Evolutionary conservation across 2,329 filamentous ascomycete genomes (phyloP).

Genomic region (Verticillium tricorpus): DNA sequence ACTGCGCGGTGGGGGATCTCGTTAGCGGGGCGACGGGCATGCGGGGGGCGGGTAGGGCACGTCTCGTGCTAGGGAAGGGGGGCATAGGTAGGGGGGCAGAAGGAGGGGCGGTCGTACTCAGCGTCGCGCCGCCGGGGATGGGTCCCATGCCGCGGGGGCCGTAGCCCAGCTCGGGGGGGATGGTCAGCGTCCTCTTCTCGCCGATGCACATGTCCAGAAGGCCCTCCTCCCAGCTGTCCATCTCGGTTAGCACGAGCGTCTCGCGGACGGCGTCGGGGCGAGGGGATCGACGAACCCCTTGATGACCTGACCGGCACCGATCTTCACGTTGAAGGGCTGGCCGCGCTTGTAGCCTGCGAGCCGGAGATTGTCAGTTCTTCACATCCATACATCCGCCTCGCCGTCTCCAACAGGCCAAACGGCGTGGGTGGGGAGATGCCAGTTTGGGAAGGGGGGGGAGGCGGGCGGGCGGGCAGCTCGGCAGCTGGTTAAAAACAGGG

Average conservation of each 20-base stretch:
- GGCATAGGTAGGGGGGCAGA: conserved; percentile 3
- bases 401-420: not conserved
- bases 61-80: not conserved
- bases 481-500: conserved; percentile 20
- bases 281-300: conserved; percentile 59
- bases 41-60: not conserved
- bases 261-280: not conserved
- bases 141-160: conserved; percentile 72
- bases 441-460: not conserved
- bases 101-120: conserved; percentile 50
- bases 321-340: conserved; percentile 69
- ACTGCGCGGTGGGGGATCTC: conserved; percentile 42
- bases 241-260: conserved; percentile 2
- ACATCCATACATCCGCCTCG: not conserved
- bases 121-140: conserved; percentile 75
- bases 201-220: conserved; percentile 92
- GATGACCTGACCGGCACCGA: conserved; percentile 83
- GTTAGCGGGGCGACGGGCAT: not conserved
- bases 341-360: conserved; percentile 66
- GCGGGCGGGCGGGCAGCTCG: not conserved
- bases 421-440: not conserved
- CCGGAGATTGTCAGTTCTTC: not conserved
- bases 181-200: conserved; percentile 84
- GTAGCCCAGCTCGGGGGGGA: conserved; percentile 83
- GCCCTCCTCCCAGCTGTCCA: conserved; percentile 76